A percentile compares a stretch with the other conserved stretches of the same genome.
Conservation (phyloP, 2,329 filamentous ascomycete species). For the Coniella lustricola region DNA sequence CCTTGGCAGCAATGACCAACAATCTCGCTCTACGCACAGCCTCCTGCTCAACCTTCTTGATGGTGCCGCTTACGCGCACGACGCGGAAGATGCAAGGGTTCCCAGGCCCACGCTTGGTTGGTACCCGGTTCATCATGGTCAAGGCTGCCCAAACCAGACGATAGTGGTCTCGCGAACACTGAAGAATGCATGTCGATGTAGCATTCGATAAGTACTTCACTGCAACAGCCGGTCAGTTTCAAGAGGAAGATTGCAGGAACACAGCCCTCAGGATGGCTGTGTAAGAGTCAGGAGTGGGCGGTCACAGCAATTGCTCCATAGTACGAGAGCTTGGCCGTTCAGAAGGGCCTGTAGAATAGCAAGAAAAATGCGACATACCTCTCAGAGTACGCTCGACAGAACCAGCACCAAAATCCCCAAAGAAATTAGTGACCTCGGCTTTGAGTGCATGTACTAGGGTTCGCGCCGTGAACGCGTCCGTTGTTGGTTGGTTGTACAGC, state of each 20-base stretch:
- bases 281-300: neutral
- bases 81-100: constrained; percentile 74
- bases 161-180: constrained; percentile 75
- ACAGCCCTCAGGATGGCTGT: neutral
- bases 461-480: constrained; percentile 60
- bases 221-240: constrained; percentile 30
- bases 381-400: constrained; percentile 62
- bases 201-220: constrained; percentile 89
- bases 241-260: neutral
- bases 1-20: constrained; percentile 61
- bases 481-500: constrained; percentile 71
- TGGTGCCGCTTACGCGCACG: constrained; percentile 83
- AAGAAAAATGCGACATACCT: constrained; percentile 41
- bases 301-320: neutral
- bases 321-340: neutral
- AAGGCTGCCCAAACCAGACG: constrained; percentile 85
- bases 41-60: constrained; percentile 85
- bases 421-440: constrained; percentile 62
- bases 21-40: constrained; percentile 70
- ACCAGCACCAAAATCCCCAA: constrained; percentile 84
- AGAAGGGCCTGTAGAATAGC: neutral
- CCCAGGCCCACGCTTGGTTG: constrained; percentile 40
- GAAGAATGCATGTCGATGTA: constrained; percentile 91
- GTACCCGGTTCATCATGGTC: constrained; percentile 69
- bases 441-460: constrained; percentile 63